Base-by-base conservation (phyloP, 331 rosid species). In the Malus hybrid region DNA sequence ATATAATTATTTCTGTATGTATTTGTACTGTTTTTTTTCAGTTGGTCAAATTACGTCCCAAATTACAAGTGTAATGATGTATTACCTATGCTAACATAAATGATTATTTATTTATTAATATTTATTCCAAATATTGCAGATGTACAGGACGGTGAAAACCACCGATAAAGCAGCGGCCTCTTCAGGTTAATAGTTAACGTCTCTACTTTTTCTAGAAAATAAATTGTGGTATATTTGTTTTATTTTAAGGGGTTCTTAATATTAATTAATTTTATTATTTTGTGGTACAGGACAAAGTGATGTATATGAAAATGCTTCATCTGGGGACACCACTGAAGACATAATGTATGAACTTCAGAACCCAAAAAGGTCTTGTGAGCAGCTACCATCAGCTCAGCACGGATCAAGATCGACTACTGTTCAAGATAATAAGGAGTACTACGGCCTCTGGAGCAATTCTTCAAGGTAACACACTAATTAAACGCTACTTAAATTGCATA, bases 111-210 rank as follows among this genome's bases (percentile, higher is more conserved):
- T 52, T 52, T 50, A 50, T 50, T 50, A 50, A 50, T 6, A 15
- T 50, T 18, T 16, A 6, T 52, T 16, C 57, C 20, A 52, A 52
- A 52, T 16, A 52, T 52, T 52, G 39, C 85, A 95, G 99, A 95
- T 95, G 99, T 95, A 92, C 81, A 88, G 99, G 78, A 95, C 99
- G 81, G 99, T 95, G 78, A 95, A 95, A 82, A 95, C 99, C 52
- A 95, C 99, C 5, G 97, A 92, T 80, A 90, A 88, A 88, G 93
- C 97, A 65, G 96, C 97, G 34, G 97, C 93, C 81, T 83, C 97
- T 48, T 92, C 99, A 85, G 99, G 99, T 92, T 22, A 24, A 71
- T n/a, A 10, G 48, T 42, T 42, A 46, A 32, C 76, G n/a, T 44
- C 60, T 22, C 18, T 50, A 59, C 57, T 32, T 33, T 54, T 67